These are phyloP conservation scores for Cystobasidium sp. DNA, from an alignment of 1,284 basidiomycete species.

Conservation along the genomic window DNA sequence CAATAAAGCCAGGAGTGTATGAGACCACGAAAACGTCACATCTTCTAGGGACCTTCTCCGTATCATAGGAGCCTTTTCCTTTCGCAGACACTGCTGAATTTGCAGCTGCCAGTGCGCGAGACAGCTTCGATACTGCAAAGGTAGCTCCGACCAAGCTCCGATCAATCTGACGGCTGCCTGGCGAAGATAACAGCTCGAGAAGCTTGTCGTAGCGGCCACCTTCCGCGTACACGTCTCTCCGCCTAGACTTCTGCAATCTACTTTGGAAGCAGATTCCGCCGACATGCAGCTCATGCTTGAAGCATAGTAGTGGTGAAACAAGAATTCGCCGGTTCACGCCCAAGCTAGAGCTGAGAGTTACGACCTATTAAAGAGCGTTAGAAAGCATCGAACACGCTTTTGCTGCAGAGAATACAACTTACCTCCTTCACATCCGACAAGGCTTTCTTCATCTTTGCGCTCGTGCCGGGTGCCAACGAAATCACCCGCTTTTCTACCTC, in stretches of 20 bases:
- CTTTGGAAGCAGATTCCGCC: slow-evolving; percentile 63
- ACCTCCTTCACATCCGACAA: slow-evolving; percentile 31
- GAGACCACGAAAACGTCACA: slow-evolving; percentile 65
- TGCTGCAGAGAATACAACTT: not conserved
- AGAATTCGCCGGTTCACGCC: slow-evolving; percentile 60
- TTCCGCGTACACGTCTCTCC: slow-evolving; percentile 60
- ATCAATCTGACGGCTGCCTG: slow-evolving; percentile 48
- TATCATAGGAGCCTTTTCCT: slow-evolving; percentile 21
- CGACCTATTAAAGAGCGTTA: slow-evolving; percentile 53
- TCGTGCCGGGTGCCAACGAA: not conserved
- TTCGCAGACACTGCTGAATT: slow-evolving; percentile 6
- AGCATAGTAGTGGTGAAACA: slow-evolving; percentile 59
- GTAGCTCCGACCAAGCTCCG: slow-evolving; percentile 62
- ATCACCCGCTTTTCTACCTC: slow-evolving; percentile 17
- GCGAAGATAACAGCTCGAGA: slow-evolving; percentile 61
- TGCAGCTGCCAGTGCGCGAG: slow-evolving; percentile 56
- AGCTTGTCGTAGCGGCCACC: slow-evolving; percentile 62
- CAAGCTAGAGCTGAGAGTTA: slow-evolving; percentile 58
- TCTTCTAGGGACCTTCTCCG: slow-evolving; percentile 55
- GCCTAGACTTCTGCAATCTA: slow-evolving; percentile 58
- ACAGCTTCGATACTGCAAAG: slow-evolving; percentile 62
- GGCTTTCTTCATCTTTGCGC: not conserved
- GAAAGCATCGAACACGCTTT: not conserved
- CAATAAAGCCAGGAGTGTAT: slow-evolving; percentile 59
- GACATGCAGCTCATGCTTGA: slow-evolving; percentile 59